Conservation (phyloP, 148 eudicot species). For the Cornus suecica region DNA sequence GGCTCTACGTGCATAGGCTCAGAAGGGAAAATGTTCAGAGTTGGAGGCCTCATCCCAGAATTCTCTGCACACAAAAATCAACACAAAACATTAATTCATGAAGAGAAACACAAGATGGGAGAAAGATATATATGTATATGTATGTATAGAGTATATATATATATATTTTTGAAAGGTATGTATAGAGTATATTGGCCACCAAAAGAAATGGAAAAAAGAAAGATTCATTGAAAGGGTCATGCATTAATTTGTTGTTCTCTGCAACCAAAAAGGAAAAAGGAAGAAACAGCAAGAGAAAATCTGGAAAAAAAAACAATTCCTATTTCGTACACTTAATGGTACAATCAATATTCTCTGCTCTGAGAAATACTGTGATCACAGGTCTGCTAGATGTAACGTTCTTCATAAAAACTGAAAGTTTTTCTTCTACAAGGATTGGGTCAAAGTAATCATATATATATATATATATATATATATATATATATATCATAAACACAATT, state of each 20-base stretch:
- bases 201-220: too few species aligned
- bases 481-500: too few species aligned
- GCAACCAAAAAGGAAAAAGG: background rate
- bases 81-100: background rate
- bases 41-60: constrained; percentile 82
- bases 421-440: constrained; percentile 21
- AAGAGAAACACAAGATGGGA: background rate
- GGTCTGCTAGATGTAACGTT: constrained; percentile 29
- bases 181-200: background rate
- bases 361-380: constrained; percentile 13
- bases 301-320: constrained; percentile 4
- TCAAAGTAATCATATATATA: constrained; percentile 40
- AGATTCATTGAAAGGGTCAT: constrained; percentile 2
- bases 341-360: constrained; percentile 18
- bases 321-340: constrained; percentile 20
- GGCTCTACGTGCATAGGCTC: constrained; percentile 95
- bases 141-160: background rate
- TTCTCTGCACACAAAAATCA: constrained; percentile 38
- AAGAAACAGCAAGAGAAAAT: constrained; percentile 10
- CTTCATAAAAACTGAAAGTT: constrained; percentile 13
- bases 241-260: constrained; percentile 4
- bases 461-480: too few species aligned
- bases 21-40: constrained; percentile 93
- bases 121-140: background rate
- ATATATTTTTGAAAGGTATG: background rate